Conservation (phyloP, 805 yeast genomes). For the Cyberlindnera amylophila region DNA sequence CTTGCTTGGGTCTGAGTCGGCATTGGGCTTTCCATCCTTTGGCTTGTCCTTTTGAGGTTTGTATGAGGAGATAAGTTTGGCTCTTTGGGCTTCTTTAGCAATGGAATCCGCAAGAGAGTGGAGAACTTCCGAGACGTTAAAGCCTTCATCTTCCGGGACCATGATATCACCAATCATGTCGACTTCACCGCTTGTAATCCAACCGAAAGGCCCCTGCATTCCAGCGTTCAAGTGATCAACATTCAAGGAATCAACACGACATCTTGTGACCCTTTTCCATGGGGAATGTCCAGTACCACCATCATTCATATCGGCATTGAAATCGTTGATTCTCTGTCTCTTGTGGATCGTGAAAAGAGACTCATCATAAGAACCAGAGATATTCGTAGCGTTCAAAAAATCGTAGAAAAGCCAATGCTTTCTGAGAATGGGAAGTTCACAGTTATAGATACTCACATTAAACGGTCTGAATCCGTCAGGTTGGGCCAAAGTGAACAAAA, state of each 20-base stretch:
- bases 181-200: slow-evolving; percentile 91
- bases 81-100: slow-evolving; percentile 45
- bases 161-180: slow-evolving; percentile 90
- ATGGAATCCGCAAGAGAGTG: slow-evolving; percentile 44
- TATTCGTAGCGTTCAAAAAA: slow-evolving; percentile 72
- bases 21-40: too few species aligned
- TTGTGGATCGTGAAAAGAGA: slow-evolving; percentile 90
- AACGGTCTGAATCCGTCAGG: slow-evolving; percentile 81
- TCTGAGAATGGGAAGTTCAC: slow-evolving; percentile 74
- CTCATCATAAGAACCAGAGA: slow-evolving; percentile 90
- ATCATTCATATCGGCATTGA: slow-evolving; percentile 24
- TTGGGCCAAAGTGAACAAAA: slow-evolving; percentile 74
- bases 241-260: slow-evolving; percentile 79
- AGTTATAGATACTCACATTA: slow-evolving; percentile 80
- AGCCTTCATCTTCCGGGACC: slow-evolving; percentile 64
- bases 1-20: slow-evolving; percentile 37
- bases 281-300: slow-evolving; percentile 27
- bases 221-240: slow-evolving; percentile 91
- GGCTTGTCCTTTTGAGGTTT: neutral
- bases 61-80: slow-evolving; percentile 20
- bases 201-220: slow-evolving; percentile 91
- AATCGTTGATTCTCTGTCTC: slow-evolving; percentile 56
- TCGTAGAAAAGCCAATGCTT: slow-evolving; percentile 95
- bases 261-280: slow-evolving; percentile 66
- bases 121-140: slow-evolving; percentile 46